Evolutionary conservation across 2,329 filamentous ascomycete genomes (phyloP).

Genomic region (Talaromyces pinophilus): DNA sequence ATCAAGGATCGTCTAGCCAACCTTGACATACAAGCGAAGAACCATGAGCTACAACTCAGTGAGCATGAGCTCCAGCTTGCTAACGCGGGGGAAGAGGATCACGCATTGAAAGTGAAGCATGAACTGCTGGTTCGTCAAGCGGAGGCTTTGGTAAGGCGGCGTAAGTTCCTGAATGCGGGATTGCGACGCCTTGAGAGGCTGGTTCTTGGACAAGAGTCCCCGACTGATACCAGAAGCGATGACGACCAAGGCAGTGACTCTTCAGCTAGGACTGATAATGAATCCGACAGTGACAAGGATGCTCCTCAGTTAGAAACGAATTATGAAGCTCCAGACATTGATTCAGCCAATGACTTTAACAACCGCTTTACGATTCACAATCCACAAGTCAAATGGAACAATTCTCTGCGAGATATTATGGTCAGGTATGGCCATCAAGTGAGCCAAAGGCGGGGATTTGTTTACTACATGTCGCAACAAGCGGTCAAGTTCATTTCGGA

Average conservation of each 20-base stretch:
- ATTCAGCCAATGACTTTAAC: constrained; percentile 92
- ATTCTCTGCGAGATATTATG: constrained; percentile 90
- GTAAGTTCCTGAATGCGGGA: constrained; percentile 60
- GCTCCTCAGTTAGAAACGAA: constrained; percentile 56
- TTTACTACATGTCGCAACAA: constrained; percentile 94
- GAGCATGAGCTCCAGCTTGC: constrained; percentile 70
- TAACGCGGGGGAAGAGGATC: constrained; percentile 56
- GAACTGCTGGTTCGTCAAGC: constrained; percentile 58
- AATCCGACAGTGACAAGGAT: constrained; percentile 57
- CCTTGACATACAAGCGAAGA: constrained; percentile 73
- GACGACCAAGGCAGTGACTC: constrained; percentile 27
- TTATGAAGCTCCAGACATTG: constrained; percentile 69
- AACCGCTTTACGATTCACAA: constrained; percentile 99
- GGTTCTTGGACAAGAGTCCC: constrained; percentile 39
- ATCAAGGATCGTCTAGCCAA: constrained; percentile 78
- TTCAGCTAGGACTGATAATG: constrained; percentile 36
- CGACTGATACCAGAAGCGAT: constrained; percentile 52
- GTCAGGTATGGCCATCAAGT: constrained; percentile 97
- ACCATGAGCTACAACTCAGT: constrained; percentile 70
- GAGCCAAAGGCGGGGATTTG: constrained; percentile 89
- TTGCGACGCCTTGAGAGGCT: constrained; percentile 60
- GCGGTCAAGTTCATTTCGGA: constrained; percentile 98
- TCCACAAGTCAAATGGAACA: constrained; percentile 97
- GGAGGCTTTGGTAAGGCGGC: constrained; percentile 58
- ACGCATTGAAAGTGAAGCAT: constrained; percentile 45